Conservation (phyloP, 345 rosid species). For the Hibiscus mutabilis region DNA sequence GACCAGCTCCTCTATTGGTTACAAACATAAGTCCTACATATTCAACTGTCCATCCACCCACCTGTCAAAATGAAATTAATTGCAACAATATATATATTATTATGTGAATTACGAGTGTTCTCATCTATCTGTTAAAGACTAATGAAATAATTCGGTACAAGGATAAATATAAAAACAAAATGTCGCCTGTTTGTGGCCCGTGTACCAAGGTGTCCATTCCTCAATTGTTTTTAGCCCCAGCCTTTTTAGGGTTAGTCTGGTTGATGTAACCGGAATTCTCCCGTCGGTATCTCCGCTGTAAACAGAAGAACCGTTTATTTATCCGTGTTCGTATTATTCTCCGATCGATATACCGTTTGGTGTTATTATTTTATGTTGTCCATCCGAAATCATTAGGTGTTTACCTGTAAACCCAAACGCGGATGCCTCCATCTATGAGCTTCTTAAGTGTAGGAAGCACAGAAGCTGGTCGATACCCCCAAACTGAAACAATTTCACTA, state of each 20-base stretch:
- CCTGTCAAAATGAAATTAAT: conserved; percentile 18
- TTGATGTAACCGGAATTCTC: conserved; percentile 70
- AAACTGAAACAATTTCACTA: conserved; percentile 35
- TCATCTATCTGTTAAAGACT: too few species aligned
- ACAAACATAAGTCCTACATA: conserved; percentile 62
- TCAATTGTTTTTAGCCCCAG: conserved; percentile 49
- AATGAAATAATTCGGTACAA: too few species aligned
- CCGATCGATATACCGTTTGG: not conserved
- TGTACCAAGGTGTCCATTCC: conserved; percentile 80
- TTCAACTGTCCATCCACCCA: conserved; percentile 65
- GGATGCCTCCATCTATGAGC: conserved; percentile 60
- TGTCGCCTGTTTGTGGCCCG: conserved; percentile 33
- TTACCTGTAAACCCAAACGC: conserved; percentile 74
- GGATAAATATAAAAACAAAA: not conserved
- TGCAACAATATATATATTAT: not conserved
- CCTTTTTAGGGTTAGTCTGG: conserved; percentile 56
- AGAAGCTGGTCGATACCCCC: conserved; percentile 58
- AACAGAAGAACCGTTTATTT: not conserved
- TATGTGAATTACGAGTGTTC: too few species aligned
- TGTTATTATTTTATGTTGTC: too few species aligned
- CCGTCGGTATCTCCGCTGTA: conserved; percentile 87
- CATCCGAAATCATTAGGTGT: not conserved
- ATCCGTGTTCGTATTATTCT: not conserved
- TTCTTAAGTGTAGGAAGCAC: conserved; percentile 59
- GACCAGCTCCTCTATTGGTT: conserved; percentile 66